A percentile compares a stretch with the other conserved stretches of the same genome.
Evolutionary conservation across 768 basidiomycete species (phyloP).

Genomic region (Suillus subluteus): DNA sequence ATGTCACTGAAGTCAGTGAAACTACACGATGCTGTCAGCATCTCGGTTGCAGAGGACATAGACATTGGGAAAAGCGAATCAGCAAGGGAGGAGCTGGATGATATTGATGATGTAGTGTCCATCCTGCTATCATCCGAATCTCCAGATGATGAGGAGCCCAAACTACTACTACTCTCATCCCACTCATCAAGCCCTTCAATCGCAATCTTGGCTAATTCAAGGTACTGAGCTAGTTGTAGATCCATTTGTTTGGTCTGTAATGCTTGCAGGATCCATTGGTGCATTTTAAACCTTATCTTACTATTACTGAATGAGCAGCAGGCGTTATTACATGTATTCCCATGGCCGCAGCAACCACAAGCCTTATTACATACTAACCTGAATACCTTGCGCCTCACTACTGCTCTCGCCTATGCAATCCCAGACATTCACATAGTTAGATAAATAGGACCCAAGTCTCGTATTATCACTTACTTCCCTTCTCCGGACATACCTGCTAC

Average conservation of each 20-base stretch:
- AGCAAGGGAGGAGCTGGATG: background rate
- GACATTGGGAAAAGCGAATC: background rate
- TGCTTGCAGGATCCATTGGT: background rate
- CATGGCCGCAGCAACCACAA: too few relatives aligned
- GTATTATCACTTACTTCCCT: too few relatives aligned
- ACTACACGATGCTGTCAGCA: background rate
- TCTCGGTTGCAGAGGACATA: background rate
- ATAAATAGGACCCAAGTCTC: too few relatives aligned
- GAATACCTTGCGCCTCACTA: too few relatives aligned
- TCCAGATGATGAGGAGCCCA: background rate
- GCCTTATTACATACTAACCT: too few relatives aligned
- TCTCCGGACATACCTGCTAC: too few relatives aligned
- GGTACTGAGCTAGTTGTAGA: constrained; percentile 8
- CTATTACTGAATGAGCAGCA: too few relatives aligned
- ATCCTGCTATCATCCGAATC: background rate
- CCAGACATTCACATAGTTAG: too few relatives aligned
- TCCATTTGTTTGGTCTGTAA: background rate
- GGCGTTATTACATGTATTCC: too few relatives aligned
- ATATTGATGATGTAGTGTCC: background rate
- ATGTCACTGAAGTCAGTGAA: constrained; percentile 1
- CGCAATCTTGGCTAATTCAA: background rate
- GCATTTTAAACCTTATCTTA: too few relatives aligned
- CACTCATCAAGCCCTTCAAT: too few relatives aligned
- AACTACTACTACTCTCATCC: background rate
- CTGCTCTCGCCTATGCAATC: too few relatives aligned